These are phyloP conservation scores for Penicillium angulare DNA, from an alignment of 495 filamentous ascomycete species.

Conservation along the genomic window DNA sequence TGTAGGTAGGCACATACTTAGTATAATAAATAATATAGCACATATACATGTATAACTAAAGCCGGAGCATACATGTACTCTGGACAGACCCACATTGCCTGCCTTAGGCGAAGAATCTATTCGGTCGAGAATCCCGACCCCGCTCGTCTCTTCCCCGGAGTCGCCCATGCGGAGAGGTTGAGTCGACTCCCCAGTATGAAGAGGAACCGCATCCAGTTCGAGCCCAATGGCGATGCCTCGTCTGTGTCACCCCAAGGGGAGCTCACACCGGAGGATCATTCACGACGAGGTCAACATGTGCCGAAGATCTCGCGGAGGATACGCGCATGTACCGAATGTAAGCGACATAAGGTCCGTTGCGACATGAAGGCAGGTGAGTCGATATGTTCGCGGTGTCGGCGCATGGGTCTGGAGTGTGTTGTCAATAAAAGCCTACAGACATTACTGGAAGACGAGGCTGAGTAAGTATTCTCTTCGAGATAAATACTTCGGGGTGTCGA, in stretches of 20 bases:
- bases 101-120: slow-evolving; percentile 17
- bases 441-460: slow-evolving; percentile 50
- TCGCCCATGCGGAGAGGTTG: slow-evolving; percentile 19
- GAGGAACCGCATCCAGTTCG: slow-evolving; percentile 46
- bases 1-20: neutral
- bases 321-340: slow-evolving; percentile 54
- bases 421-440: slow-evolving; percentile 58
- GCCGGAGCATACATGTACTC: no score
- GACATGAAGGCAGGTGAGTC: slow-evolving; percentile 49
- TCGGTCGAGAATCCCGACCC: slow-evolving; percentile 28
- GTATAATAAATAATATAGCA: no score
- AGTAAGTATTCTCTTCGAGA: slow-evolving; percentile 26
- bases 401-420: slow-evolving; percentile 51
- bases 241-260: slow-evolving; percentile 36
- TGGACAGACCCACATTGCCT: neutral
- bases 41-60: no score
- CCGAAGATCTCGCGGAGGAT: slow-evolving; percentile 57
- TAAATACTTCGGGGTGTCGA: neutral
- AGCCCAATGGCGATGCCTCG: slow-evolving; percentile 42
- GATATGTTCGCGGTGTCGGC: slow-evolving; percentile 47
- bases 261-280: slow-evolving; percentile 32
- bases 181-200: slow-evolving; percentile 35
- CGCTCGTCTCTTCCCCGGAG: slow-evolving; percentile 27
- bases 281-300: slow-evolving; percentile 33
- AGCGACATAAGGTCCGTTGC: slow-evolving; percentile 54